Evolutionary conservation across 2,329 filamentous ascomycete genomes (phyloP).

Genomic region (Ceratocystis albifundus): DNA sequence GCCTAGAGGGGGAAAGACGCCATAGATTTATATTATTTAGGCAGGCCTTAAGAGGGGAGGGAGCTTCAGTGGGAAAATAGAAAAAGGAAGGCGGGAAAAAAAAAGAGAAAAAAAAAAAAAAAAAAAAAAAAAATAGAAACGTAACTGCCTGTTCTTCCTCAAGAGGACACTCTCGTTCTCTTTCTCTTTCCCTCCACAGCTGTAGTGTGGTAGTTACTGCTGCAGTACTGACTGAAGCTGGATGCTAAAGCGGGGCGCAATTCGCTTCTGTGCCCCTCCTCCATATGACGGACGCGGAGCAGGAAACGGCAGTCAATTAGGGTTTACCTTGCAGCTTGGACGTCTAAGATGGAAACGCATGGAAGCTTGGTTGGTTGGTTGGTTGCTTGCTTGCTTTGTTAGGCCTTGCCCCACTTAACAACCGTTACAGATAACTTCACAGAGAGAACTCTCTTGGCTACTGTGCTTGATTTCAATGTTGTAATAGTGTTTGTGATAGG

Average conservation of each 20-base stretch:
- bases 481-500: not conserved
- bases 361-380: not conserved
- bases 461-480: not conserved
- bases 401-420: slow-evolving; percentile 8
- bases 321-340: not conserved
- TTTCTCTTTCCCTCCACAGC: too few species aligned
- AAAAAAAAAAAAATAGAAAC: not conserved
- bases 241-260: not conserved
- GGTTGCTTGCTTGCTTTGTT: not conserved
- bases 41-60: not conserved
- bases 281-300: not conserved
- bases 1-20: slow-evolving; percentile 1
- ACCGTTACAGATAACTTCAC: not conserved
- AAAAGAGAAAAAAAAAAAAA: not conserved
- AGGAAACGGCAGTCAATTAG: not conserved
- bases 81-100: not conserved
- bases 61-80: not conserved
- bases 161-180: not conserved
- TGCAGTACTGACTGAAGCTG: not conserved
- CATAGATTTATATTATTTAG: too few species aligned
- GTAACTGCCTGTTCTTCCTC: not conserved
- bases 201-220: not conserved
- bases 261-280: not conserved
- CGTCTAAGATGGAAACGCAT: not conserved
- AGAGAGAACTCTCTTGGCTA: not conserved